These are phyloP conservation scores for Triticum timopheevii DNA, from an alignment of 176 grass and related monocot species.

Conservation along the genomic window DNA sequence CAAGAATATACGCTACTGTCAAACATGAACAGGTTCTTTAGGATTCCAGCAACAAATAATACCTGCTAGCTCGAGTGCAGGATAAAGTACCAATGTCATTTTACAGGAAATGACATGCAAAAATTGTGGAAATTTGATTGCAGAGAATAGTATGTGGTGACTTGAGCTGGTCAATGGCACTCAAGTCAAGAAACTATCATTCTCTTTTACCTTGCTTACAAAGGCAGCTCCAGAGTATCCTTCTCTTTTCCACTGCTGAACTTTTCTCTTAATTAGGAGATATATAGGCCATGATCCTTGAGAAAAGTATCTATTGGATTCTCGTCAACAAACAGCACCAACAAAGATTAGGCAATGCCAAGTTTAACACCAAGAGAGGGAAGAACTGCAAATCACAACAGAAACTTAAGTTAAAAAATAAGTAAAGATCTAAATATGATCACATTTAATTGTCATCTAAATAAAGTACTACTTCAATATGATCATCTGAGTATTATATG, in stretches of 20 bases:
- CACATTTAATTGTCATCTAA: not conserved
- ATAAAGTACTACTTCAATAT: conserved; percentile 18
- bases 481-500: conserved; percentile 29
- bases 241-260: conserved; percentile 4
- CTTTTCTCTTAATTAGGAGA: conserved; percentile 20
- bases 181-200: conserved; percentile 3
- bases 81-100: not conserved
- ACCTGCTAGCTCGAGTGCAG: not conserved
- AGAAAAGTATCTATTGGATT: not conserved
- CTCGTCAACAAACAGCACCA: not conserved
- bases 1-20: not conserved
- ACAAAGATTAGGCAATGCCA: conserved; percentile 16
- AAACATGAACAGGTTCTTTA: conserved; percentile 10
- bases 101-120: not conserved
- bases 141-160: not conserved
- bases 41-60: conserved; percentile 32
- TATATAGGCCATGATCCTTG: not conserved
- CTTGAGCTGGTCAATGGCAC: not conserved
- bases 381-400: not conserved
- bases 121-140: conserved; percentile 1
- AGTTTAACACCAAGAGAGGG: conserved; percentile 7
- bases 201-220: not conserved
- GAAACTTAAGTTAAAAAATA: not conserved
- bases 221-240: not conserved
- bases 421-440: not conserved